These are phyloP conservation scores for Coemansia sp. DNA, from an alignment of 192 early-diverging fungal genomes.

Conservation along the genomic window DNA sequence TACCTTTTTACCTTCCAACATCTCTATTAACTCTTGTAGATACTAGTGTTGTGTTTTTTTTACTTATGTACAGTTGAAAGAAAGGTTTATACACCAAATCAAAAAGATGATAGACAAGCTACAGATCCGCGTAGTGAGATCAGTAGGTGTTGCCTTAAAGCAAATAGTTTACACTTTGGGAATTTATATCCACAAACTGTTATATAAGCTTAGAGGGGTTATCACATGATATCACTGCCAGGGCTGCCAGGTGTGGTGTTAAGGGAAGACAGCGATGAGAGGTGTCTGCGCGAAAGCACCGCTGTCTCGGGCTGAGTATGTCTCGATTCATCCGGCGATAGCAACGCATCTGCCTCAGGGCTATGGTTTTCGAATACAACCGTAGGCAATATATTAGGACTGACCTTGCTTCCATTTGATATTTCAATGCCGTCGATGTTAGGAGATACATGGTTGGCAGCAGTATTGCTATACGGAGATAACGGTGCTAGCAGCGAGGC, in stretches of 20 bases:
- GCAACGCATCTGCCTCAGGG: not conserved
- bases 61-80: no score
- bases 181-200: no score
- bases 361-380: not conserved
- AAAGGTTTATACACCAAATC: no score
- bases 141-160: no score
- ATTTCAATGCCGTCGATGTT: not conserved
- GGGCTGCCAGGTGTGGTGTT: not conserved
- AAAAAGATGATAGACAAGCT: no score
- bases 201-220: no score
- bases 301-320: not conserved
- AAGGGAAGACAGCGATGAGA: slow-evolving; percentile 27
- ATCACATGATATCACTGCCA: no score
- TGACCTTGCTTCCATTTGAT: not conserved
- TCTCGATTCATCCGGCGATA: not conserved
- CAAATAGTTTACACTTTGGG: no score
- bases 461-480: not conserved
- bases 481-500: slow-evolving; percentile 7
- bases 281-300: slow-evolving; percentile 35
- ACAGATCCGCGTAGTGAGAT: no score
- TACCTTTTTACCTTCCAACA: slow-evolving; percentile 31
- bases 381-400: not conserved
- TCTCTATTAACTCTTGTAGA: not conserved
- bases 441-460: not conserved
- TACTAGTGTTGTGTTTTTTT: no score